These are phyloP conservation scores for Trametes cingulata DNA, from an alignment of 768 basidiomycete species.

Conservation along the genomic window DNA sequence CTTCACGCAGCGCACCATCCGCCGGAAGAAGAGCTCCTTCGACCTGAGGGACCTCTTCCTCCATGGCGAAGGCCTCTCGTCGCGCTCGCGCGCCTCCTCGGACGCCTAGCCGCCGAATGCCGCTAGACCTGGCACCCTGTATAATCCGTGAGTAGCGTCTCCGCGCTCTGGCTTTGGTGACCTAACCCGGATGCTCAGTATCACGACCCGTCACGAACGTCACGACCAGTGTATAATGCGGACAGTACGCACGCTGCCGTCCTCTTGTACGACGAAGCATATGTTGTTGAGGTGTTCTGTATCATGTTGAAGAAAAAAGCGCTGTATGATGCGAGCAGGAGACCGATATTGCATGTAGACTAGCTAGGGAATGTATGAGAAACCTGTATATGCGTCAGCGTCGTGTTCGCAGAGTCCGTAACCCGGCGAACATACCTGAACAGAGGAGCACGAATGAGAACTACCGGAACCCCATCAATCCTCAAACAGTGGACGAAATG, in stretches of 20 bases:
- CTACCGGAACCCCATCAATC: conserved; percentile 19
- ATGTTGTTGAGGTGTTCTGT: not conserved
- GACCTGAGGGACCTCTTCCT: conserved; percentile 30
- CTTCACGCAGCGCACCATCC: conserved; percentile 23
- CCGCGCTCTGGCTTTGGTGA: not conserved
- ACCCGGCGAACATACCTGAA: not conserved
- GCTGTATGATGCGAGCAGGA: not conserved
- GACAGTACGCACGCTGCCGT: not conserved
- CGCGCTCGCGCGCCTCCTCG: not conserved
- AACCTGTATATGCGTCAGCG: not conserved
- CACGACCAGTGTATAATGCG: not conserved
- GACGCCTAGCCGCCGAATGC: not conserved
- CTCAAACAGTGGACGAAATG: conserved; percentile 34
- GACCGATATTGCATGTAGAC: not conserved
- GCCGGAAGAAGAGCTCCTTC: conserved; percentile 29
- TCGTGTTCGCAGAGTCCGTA: no score
- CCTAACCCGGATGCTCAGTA: not conserved
- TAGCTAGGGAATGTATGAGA: not conserved
- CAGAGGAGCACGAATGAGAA: not conserved
- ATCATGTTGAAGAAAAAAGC: not conserved
- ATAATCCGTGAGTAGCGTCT: not conserved
- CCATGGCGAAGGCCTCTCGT: conserved; percentile 3
- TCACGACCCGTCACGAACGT: conserved; percentile 7
- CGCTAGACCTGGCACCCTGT: not conserved
- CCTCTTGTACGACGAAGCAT: not conserved